A percentile compares a stretch with the other conserved stretches of the same genome.
Evolutionary conservation across 1,139 yeast genomes (phyloP).

Genomic region (Starmera stellimalicola): DNA sequence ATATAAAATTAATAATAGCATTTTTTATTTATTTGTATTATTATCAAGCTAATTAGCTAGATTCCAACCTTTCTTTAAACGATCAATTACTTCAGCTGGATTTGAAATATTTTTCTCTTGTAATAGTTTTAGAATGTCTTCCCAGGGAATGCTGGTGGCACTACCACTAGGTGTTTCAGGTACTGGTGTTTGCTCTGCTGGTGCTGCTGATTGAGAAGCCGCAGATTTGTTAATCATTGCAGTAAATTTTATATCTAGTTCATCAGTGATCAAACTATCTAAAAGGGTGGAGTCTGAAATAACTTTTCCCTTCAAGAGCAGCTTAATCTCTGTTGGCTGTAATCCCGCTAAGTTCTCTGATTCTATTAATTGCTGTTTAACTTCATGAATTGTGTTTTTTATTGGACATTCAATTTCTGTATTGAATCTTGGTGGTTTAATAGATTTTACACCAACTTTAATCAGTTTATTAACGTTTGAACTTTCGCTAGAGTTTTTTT

Average conservation of each 20-base stretch:
- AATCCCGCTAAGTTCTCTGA: slow-evolving; percentile 15
- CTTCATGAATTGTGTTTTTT: slow-evolving; percentile 26
- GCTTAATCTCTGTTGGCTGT: slow-evolving; percentile 25
- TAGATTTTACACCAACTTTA: slow-evolving; percentile 29
- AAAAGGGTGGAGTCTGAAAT: slow-evolving; percentile 30
- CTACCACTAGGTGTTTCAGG: slow-evolving; percentile 5
- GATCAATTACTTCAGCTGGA: slow-evolving; percentile 21
- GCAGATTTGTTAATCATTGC: slow-evolving; percentile 26
- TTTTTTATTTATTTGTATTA: background rate
- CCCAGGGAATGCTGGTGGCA: slow-evolving; percentile 25
- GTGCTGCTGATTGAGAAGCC: background rate
- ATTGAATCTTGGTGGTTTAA: slow-evolving; percentile 36
- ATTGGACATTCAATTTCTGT: slow-evolving; percentile 18
- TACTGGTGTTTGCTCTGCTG: slow-evolving; percentile 4
- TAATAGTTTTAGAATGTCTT: slow-evolving; percentile 21
- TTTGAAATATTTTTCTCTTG: slow-evolving; percentile 14
- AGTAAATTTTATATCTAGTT: slow-evolving; percentile 19
- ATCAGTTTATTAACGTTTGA: background rate
- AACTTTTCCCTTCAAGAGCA: slow-evolving; percentile 39
- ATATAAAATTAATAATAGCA: too few species aligned
- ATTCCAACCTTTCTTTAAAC: slow-evolving; percentile 34
- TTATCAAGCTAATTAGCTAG: slow-evolving; percentile 16
- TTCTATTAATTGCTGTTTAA: slow-evolving; percentile 26
- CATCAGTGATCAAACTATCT: slow-evolving; percentile 8
- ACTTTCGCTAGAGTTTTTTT: background rate